phyloP scores from a whole-genome alignment of 2,329 filamentous ascomycete species.

The Teratosphaeria gauchensis region DNA sequence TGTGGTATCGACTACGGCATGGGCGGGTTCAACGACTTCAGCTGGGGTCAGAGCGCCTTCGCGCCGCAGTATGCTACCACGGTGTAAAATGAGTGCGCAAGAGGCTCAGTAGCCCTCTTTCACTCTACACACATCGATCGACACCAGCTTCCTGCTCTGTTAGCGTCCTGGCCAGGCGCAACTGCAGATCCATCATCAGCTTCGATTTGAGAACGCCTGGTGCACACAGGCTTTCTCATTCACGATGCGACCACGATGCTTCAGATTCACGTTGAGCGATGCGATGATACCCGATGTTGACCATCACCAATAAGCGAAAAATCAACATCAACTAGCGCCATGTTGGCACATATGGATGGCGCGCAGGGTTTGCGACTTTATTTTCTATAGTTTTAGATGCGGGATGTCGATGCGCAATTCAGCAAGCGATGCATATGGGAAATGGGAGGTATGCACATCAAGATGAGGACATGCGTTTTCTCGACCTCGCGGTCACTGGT shows the following conservation, averaged over 20 bases:
- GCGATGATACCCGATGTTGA: conserved; percentile 32
- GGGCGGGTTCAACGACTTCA: conserved; percentile 66
- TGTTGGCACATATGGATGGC: conserved; percentile 41
- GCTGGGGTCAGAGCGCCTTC: conserved; percentile 82
- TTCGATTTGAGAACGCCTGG: conserved; percentile 21
- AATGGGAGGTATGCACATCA: conserved; percentile 5
- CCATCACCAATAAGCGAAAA: conserved; percentile 24
- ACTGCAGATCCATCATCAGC: conserved; percentile 14
- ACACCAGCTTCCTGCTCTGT: conserved; percentile 16
- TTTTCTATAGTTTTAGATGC: conserved; percentile 6
- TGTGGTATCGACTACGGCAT: conserved; percentile 60
- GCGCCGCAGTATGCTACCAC: conserved; percentile 60
- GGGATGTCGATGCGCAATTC: neutral
- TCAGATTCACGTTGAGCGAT: conserved; percentile 31
- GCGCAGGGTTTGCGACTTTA: conserved; percentile 30
- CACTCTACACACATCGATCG: conserved; percentile 10
- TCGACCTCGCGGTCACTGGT: conserved; percentile 6
- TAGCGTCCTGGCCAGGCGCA: conserved; percentile 35
- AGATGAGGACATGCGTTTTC: conserved; percentile 2
- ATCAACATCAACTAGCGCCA: conserved; percentile 22
- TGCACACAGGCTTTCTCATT: conserved; percentile 31
- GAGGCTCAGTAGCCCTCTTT: conserved; percentile 7
- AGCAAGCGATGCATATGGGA: conserved; percentile 9
- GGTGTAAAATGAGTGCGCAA: conserved; percentile 62
- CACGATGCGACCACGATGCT: conserved; percentile 30